Percentiles rank a stretch among this genome's conserved stretches.
Conservation (phyloP, 139 green algal genomes). For the Chlamydomonas sphaeroides region DNA sequence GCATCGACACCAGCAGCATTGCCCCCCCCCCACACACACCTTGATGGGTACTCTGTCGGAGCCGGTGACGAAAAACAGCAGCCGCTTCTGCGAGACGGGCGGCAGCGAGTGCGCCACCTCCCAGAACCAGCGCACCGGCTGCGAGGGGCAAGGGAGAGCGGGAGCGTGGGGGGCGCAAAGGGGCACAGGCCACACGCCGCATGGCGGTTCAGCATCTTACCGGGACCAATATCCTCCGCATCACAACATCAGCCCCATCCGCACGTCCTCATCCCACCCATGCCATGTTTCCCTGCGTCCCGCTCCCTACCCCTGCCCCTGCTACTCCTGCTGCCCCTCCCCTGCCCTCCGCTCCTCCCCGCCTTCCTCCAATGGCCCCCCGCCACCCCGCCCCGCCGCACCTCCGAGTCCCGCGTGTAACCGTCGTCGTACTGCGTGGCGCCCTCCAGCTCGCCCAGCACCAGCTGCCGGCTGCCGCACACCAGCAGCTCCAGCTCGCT, state of each 20-base stretch:
- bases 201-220: no score
- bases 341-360: no score
- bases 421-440: slow-evolving; percentile 80
- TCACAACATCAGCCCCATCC: no score
- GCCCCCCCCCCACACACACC: neutral
- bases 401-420: slow-evolving; percentile 56
- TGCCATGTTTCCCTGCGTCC: no score
- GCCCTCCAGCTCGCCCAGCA: slow-evolving; percentile 76
- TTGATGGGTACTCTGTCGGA: slow-evolving; percentile 79
- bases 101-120: slow-evolving; percentile 62
- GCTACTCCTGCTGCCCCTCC: no score
- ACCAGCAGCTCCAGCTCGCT: slow-evolving; percentile 86
- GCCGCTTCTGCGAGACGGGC: slow-evolving; percentile 55
- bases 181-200: no score
- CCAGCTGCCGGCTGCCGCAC: slow-evolving; percentile 72
- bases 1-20: neutral
- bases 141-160: neutral
- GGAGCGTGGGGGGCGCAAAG: no score
- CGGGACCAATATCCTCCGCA: no score
- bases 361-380: neutral
- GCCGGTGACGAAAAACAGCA: slow-evolving; percentile 81
- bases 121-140: slow-evolving; percentile 83
- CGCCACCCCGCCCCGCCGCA: neutral
- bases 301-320: neutral
- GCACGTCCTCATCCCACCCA: no score